Percentiles rank a stretch among this genome's conserved stretches.
Conservation (phyloP, 2,329 filamentous ascomycete species). For the Aureobasidium leucospermi region DNA sequence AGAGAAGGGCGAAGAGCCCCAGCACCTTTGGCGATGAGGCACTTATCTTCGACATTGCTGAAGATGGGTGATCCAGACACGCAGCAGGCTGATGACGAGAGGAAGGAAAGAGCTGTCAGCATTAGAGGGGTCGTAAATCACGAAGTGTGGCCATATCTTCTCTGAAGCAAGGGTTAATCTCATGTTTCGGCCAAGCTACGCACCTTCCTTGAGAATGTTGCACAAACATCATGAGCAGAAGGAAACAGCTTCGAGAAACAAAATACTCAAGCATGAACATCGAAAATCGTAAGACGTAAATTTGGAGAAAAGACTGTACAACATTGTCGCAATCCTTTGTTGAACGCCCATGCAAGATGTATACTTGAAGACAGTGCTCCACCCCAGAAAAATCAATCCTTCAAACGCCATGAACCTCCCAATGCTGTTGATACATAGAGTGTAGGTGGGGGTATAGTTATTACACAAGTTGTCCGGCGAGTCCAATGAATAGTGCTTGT, state of each 20-base stretch:
- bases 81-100: background rate
- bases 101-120: background rate
- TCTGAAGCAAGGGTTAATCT: background rate
- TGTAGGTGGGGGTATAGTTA: background rate
- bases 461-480: constrained; percentile 70
- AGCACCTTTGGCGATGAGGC: constrained; percentile 21
- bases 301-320: background rate
- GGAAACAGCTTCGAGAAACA: background rate
- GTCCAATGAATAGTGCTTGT: constrained; percentile 89
- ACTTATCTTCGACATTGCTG: constrained; percentile 13
- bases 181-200: background rate
- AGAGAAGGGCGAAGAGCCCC: constrained; percentile 27
- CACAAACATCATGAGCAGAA: too few relatives aligned
- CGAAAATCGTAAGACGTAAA: constrained; percentile 1
- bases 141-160: background rate
- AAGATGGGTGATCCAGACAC: background rate
- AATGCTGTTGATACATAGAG: constrained; percentile 8
- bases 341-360: background rate
- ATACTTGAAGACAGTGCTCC: background rate
- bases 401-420: background rate
- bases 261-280: background rate
- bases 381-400: background rate
- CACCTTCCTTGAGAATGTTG: background rate
- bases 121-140: background rate
- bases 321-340: background rate